Base-by-base conservation (phyloP, 805 yeast genomes). In the Nakazawaea ishiwadae region DNA sequence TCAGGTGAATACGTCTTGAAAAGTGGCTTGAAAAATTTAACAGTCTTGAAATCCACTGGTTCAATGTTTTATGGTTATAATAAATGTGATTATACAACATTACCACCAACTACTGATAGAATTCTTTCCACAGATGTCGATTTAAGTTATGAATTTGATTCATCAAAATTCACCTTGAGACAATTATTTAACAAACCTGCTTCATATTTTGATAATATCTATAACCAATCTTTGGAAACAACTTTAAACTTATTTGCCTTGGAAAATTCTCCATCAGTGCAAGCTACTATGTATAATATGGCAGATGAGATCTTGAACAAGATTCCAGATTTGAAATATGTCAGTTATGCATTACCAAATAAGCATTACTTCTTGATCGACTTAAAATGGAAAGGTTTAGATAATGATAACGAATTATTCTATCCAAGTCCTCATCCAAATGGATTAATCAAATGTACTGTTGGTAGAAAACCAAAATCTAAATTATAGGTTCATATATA, bases 201-300 rank as follows among this genome's bases (percentile, higher is more conserved):
- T 49, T 11, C 38, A 11, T 59, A 66, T 16, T 85, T 88, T 54
- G 95, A 88, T 63, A 41, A 58, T 8, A 75, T 84, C 24, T 85
- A 73, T 61, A 59, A 67, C n/a, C 55, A 60, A 11, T 93, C 87
- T 15, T 75, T 87, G 54, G 68, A 67, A 30, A 73, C 77, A 53
- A 88, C 96, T 1, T 71, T 89, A 53, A 82, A 78, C 41, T 71
- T 73, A 45, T 90, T 90, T 63, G 96, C 96, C 14, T 61, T 74
- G 38, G 96, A 90, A 63, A 79, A 86, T 62, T 86, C 96, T 8
- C 79, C 96, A n/a, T 84, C 95, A 19, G 97, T 90, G 35, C 97
- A 90, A 69, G 96, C 96, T 35, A 90, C 96, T 45, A 91, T 90
- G 96, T 90, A 77, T 72, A 85, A 88, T 73, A 90, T 90, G 93